Base-by-base conservation (phyloP, 306 rosid genomes). In the Comarum palustre region DNA sequence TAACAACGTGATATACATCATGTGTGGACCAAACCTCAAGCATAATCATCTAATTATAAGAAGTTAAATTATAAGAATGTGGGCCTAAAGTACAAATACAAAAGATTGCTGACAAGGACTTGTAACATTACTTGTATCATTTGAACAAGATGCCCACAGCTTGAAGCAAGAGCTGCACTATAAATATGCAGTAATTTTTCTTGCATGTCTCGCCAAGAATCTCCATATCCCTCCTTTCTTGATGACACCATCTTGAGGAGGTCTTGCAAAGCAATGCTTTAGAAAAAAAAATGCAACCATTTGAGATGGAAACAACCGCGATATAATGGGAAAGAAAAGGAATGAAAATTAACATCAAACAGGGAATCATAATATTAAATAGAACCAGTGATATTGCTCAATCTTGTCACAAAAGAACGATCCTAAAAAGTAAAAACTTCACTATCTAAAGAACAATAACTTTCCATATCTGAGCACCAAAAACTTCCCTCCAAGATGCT, bases 251-350 rank as follows among this genome's bases (percentile, higher is more conserved):
- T 78, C 90, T 88, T 88, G 80, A 91, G 76, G 72, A 94, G 96
- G 82, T 94, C 96, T 80, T 88, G 87, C 83, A 94, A 86, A 86
- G 91, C 90, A 83, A 79, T 79, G 83, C 98, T 93, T 82, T 81
- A 87, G n/a, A n/a, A 77, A 82, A 52, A 73, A 67, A 67, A 71
- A 51, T 47, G 66, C 51, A 57, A 69, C 61, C 72, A 78, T 81
- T 81, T 72, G 73, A 82, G 69, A 65, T 59, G 24, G 59, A 66
- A 77, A 59, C 45, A 51, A 45, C 68, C 29, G 15, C 5, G 20
- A 1, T 31, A 24, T 31, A 29, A 5, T 8, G 4, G 19, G 39
- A 59, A 57, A 25, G 8, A 59, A 29, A 29, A 59, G 10, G 11
- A 59, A 25, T 1, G 1, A 13, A 10, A 11, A 15, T 2, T 25